Percentiles rank a stretch among this genome's conserved stretches.
phyloP scores from a whole-genome alignment of 768 basidiomycete species.

The Suillus subalutaceus region DNA sequence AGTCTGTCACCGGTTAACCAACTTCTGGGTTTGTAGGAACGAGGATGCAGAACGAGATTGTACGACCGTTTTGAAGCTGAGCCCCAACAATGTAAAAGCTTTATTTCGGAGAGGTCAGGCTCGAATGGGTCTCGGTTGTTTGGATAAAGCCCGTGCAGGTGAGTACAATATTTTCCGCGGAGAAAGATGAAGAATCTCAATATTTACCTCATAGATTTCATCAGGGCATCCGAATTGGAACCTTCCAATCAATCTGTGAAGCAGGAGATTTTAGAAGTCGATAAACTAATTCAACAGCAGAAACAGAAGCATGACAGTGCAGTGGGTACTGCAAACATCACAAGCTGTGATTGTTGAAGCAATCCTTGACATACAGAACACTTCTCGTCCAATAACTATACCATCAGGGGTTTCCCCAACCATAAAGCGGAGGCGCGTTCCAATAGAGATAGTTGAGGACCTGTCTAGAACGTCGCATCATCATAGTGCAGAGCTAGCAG shows the following conservation, averaged over 20 bases:
- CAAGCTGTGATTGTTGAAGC: not conserved
- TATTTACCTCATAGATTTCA: slow-evolving; percentile 52
- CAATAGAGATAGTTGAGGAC: slow-evolving; percentile 60
- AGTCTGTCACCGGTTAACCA: not conserved
- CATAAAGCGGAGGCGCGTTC: slow-evolving; percentile 59
- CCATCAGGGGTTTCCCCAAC: slow-evolving; percentile 7
- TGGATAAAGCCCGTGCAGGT: slow-evolving; percentile 65
- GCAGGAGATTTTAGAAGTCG: slow-evolving; percentile 61
- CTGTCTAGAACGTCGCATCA: not conserved
- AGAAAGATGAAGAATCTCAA: slow-evolving; percentile 11
- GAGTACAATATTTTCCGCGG: slow-evolving; percentile 4
- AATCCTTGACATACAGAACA: not conserved
- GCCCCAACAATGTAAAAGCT: slow-evolving; percentile 71
- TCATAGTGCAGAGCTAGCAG: slow-evolving; percentile 14
- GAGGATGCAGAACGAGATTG: slow-evolving; percentile 87
- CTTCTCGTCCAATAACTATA: slow-evolving; percentile 16
- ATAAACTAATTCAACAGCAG: slow-evolving; percentile 35
- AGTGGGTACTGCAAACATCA: slow-evolving; percentile 1
- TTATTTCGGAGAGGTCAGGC: slow-evolving; percentile 81
- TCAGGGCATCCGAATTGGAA: slow-evolving; percentile 59
- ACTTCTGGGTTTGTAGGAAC: slow-evolving; percentile 45
- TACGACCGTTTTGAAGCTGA: slow-evolving; percentile 59
- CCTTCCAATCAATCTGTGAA: slow-evolving; percentile 64
- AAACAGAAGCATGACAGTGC: slow-evolving; percentile 38
- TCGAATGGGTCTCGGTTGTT: slow-evolving; percentile 52